Evolutionary conservation across 805 yeast species (phyloP).

Genomic region (Candida dendrica): DNA sequence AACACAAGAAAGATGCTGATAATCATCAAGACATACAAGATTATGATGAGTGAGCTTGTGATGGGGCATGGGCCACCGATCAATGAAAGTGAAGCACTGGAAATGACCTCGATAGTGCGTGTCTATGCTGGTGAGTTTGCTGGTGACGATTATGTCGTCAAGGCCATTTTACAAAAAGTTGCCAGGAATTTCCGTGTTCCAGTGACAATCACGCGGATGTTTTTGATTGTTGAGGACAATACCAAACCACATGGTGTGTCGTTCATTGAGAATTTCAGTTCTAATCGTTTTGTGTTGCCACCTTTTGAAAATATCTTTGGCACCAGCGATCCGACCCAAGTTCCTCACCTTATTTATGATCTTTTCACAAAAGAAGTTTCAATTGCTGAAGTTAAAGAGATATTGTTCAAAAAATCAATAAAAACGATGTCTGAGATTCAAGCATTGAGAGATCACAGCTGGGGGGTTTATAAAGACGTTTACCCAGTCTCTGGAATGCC

Average conservation of each 20-base stretch:
- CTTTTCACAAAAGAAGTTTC: neutral
- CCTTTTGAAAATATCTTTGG: neutral
- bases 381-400: neutral
- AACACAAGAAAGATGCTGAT: neutral
- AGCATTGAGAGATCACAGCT: neutral
- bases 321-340: neutral
- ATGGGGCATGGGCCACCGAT: neutral
- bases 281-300: neutral
- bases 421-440: neutral
- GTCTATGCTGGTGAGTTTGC: constrained; percentile 12
- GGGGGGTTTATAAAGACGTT: neutral
- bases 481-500: neutral
- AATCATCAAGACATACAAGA: neutral
- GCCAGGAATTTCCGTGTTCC: constrained; percentile 4
- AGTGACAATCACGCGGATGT: constrained; percentile 1
- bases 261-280: neutral
- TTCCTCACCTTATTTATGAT: neutral
- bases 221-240: constrained; percentile 6
- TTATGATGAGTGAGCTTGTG: neutral
- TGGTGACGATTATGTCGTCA: constrained; percentile 1
- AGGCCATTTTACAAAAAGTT: neutral
- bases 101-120: constrained; percentile 6
- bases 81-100: constrained; percentile 4
- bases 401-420: neutral
- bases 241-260: constrained; percentile 4